phyloP scores from a whole-genome alignment of 73 alveolate genomes.

The Paramecium biaurelia region DNA sequence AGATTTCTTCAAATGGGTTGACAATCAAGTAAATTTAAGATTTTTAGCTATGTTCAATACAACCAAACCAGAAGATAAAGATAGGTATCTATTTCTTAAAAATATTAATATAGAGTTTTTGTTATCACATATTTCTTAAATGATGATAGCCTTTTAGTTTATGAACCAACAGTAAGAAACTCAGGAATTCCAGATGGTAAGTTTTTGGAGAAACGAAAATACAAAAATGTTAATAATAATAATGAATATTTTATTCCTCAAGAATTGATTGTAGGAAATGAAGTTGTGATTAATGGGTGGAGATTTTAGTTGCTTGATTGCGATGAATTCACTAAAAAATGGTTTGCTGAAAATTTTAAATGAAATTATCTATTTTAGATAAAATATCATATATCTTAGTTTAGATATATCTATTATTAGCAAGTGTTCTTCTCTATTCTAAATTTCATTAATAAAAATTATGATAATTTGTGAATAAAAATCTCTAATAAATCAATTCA shows the following conservation, averaged over 20 bases:
- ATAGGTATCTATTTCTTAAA: constrained; percentile 29
- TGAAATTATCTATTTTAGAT: background rate
- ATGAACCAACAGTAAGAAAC: constrained; percentile 92
- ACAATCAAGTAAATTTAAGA: constrained; percentile 90
- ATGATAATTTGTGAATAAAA: background rate
- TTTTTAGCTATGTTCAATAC: constrained; percentile 89
- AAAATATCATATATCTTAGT: background rate
- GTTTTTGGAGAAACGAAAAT: constrained; percentile 67
- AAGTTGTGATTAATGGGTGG: constrained; percentile 80
- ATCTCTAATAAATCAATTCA: background rate
- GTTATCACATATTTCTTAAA: constrained; percentile 84
- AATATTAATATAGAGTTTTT: constrained; percentile 69
- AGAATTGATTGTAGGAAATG: constrained; percentile 84
- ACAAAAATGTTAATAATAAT: constrained; percentile 79
- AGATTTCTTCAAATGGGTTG: constrained; percentile 94
- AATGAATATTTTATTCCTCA: constrained; percentile 71
- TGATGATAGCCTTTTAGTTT: constrained; percentile 90
- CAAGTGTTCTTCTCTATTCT: too few relatives aligned
- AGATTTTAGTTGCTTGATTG: constrained; percentile 78
- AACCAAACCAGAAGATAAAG: constrained; percentile 87
- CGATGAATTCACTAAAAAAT: constrained; percentile 85
- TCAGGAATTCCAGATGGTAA: constrained; percentile 93
- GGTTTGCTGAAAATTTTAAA: constrained; percentile 59
- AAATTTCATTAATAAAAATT: too few relatives aligned
- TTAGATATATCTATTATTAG: too few relatives aligned